These are phyloP conservation scores for Vitis cinerea DNA, from an alignment of 164 flowering plant species.

Conservation along the genomic window DNA sequence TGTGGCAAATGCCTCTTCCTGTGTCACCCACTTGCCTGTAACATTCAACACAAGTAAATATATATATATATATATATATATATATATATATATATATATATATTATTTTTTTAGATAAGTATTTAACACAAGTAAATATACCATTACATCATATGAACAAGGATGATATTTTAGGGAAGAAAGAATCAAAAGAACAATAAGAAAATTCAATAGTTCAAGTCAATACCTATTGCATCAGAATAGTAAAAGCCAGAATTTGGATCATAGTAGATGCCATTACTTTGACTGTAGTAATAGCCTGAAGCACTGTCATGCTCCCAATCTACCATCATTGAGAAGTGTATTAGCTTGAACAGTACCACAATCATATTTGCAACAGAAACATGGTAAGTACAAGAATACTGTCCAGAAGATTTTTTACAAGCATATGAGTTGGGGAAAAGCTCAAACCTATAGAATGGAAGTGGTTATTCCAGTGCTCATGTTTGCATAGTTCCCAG, in stretches of 20 bases:
- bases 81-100: background rate
- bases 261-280: slow-evolving; percentile 65
- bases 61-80: background rate
- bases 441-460: too few species aligned
- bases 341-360: slow-evolving; percentile 26
- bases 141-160: background rate
- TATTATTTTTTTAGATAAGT: background rate
- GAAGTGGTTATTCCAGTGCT: too few species aligned
- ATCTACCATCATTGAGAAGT: slow-evolving; percentile 53
- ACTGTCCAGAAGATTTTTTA: too few species aligned
- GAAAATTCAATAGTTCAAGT: too few species aligned
- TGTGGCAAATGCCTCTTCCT: slow-evolving; percentile 69
- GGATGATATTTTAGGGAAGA: background rate
- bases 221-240: slow-evolving; percentile 70
- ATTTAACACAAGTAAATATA: background rate
- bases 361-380: slow-evolving; percentile 4
- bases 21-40: slow-evolving; percentile 89
- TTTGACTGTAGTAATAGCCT: slow-evolving; percentile 72
- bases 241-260: slow-evolving; percentile 87
- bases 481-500: too few species aligned
- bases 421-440: too few species aligned
- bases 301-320: slow-evolving; percentile 73
- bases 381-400: too few species aligned
- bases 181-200: background rate
- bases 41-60: background rate